Base-by-base conservation (phyloP, 129 eudicot genomes). In the Deinandra increscens region DNA sequence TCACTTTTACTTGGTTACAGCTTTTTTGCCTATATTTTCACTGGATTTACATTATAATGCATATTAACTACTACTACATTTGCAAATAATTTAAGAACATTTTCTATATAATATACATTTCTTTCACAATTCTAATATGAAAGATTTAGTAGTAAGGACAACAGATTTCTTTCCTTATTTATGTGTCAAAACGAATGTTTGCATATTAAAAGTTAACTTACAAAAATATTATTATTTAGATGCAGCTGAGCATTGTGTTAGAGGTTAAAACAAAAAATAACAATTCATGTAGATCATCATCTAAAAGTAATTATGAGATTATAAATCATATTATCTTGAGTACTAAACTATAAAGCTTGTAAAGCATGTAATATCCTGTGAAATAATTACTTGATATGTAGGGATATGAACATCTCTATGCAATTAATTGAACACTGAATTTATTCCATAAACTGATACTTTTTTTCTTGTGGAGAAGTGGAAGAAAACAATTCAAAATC, bases 231-330 rank as follows among this genome's bases (percentile, higher is more conserved):
- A 15, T 15, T 33, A 60, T 60, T 60, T 36, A 33, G 23, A 34
- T 60, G 45, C 45, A 29, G 66, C 23, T 60, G 44, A 60, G 38
- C 37, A 15, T 34, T 60, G 66, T 15, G 5, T 36, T 26, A 7
- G 23, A 31, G 18, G 23, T 67, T 67, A 31, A 67, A 67, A 67
- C 8, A 31, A 67, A 20, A 67, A 48, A 36, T 67, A 48, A 34
- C 6, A 18, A 36, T 36, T 36, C 11, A n/a, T 48, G 60, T 10
- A 48, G 33, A 67, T 29, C 59, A 26, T 65, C n/a, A 12, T 49
- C 33, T 67, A 46, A 67, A 66, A 46, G 37, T 67, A 26, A 46
- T 46, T 48, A 45, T 4, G 29, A 44, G 14, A 66, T 13, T 66
- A 15, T 44, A 45, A 29, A 66, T 29, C 15, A 29, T 26, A 44